Evolutionary conservation across 1,284 basidiomycete genomes (phyloP).

Genomic region (Ceratobasidium sp.): DNA sequence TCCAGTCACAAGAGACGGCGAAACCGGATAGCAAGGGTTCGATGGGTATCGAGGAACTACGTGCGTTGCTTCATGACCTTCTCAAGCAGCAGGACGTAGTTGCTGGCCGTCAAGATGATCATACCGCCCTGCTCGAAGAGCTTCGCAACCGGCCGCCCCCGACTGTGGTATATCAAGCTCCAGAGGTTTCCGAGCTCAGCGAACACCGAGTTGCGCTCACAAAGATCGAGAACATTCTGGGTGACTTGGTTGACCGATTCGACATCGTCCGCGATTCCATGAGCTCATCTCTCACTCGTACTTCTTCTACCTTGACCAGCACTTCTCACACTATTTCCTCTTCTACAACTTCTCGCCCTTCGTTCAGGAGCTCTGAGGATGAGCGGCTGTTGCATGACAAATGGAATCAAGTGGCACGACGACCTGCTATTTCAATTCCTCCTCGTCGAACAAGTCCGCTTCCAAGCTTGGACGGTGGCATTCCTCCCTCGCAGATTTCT

Average conservation of each 20-base stretch:
- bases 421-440: conserved; percentile 13
- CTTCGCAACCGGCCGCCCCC: conserved; percentile 16
- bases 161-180: conserved; percentile 39
- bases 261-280: conserved; percentile 30
- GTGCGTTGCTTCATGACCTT: conserved; percentile 11
- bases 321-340: conserved; percentile 20
- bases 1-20: conserved; percentile 7
- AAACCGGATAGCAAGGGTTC: conserved; percentile 33
- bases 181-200: conserved; percentile 26
- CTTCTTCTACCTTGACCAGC: neutral
- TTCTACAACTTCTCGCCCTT: conserved; percentile 6
- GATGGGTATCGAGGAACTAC: conserved; percentile 33
- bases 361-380: conserved; percentile 23
- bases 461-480: conserved; percentile 18
- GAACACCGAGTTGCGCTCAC: conserved; percentile 35
- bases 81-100: conserved; percentile 33
- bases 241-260: conserved; percentile 31
- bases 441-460: conserved; percentile 20
- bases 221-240: conserved; percentile 36
- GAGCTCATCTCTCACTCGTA: neutral
- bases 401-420: conserved; percentile 13
- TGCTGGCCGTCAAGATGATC: conserved; percentile 24
- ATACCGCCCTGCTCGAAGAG: conserved; percentile 23
- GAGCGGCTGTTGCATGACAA: conserved; percentile 3
- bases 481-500: conserved; percentile 22